These are phyloP conservation scores for Canavalia ensiformis DNA, from an alignment of 306 rosid species.

Conservation along the genomic window DNA sequence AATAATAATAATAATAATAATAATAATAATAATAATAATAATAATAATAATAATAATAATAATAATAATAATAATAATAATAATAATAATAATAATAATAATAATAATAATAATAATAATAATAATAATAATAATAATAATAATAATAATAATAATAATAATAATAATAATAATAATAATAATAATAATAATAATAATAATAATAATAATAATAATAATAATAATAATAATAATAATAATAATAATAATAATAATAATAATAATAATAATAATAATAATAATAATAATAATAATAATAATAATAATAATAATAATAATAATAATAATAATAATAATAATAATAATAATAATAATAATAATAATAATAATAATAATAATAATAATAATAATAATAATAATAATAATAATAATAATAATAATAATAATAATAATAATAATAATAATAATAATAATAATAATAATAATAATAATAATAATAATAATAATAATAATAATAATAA, in stretches of 20 bases:
- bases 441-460: no score
- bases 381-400: background rate
- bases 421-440: background rate
- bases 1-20: background rate
- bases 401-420: background rate
- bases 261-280: background rate
- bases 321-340: background rate
- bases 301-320: background rate
- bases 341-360: background rate
- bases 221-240: background rate
- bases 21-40: background rate
- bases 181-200: background rate
- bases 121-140: background rate
- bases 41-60: background rate
- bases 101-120: background rate
- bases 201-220: background rate
- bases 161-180: background rate
- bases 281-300: background rate
- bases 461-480: no score
- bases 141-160: background rate
- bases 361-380: background rate
- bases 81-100: background rate
- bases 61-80: background rate
- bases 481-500: no score
- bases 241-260: background rate